phyloP scores from a whole-genome alignment of 768 basidiomycete species.

The Leucogyrophana mollusca region DNA sequence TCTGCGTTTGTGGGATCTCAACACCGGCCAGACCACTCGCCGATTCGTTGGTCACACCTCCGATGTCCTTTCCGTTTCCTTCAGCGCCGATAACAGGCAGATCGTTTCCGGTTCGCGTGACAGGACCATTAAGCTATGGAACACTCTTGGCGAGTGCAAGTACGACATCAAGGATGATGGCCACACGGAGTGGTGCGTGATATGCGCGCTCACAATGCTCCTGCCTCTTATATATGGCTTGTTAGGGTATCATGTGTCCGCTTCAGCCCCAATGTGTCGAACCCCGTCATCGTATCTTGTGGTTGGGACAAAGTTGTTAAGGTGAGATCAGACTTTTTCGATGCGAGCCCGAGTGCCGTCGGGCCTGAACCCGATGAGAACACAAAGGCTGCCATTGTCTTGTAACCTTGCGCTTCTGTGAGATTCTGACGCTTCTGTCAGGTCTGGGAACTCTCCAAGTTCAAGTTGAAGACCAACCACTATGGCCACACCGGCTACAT shows the following conservation, averaged over 20 bases:
- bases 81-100: constrained; percentile 99
- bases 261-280: constrained; percentile 96
- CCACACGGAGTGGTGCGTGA: constrained; percentile 85
- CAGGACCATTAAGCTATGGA: constrained; percentile 98
- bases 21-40: constrained; percentile 94
- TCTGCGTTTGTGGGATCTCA: constrained; percentile 98
- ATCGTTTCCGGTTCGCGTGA: constrained; percentile 99
- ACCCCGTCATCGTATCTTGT: constrained; percentile 97
- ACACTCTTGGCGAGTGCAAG: constrained; percentile 99
- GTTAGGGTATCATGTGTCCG: constrained; percentile 96
- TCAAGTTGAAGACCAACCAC: constrained; percentile 99
- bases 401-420: constrained; percentile 43
- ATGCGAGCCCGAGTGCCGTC: constrained; percentile 15
- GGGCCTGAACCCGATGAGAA: constrained; percentile 75
- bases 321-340: constrained; percentile 47
- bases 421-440: constrained; percentile 31
- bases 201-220: neutral
- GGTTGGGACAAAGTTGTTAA: constrained; percentile 99
- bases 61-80: constrained; percentile 98
- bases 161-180: constrained; percentile 99
- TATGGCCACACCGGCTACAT: constrained; percentile 99
- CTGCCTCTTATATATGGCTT: constrained; percentile 6
- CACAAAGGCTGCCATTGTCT: constrained; percentile 78
- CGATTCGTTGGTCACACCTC: constrained; percentile 98
- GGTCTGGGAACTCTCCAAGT: constrained; percentile 99